Base-by-base conservation (phyloP, 2,329 filamentous ascomycete genomes). In the Chrysosporium keratinophilum region DNA sequence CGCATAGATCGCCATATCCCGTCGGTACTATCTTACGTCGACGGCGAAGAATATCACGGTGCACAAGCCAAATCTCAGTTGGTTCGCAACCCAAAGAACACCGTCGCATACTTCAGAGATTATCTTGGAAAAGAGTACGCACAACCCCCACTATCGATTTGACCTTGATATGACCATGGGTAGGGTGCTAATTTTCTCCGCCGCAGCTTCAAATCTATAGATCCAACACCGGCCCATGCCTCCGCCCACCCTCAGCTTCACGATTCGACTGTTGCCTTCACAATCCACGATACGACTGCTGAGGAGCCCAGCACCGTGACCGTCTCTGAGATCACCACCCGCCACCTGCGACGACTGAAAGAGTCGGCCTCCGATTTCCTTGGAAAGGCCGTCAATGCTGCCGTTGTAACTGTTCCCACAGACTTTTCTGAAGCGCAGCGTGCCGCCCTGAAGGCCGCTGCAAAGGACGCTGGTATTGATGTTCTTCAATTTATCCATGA, bases 31-130 rank as follows among this genome's bases (percentile, higher is more conserved):
- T 96, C 93, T 37, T 98, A 98, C 70, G 85, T 95, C 66, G 85
- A 90, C 53, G 93, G 90, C 61, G 93, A 98, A 68, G 91, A 98
- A 75, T 96, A 95, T 74, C 90, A 94, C 67, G 93, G 93, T 65
- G 84, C 87, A 60, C 91, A 98, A 74, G 93, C 91, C 65, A 98
- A 97, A 80, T 78, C 80, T 60, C 91, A 97, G 75, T 81, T 97
- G 56, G 80, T 97, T 62, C 86, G 93, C 67, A 97, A 98, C 73
- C 79, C 88, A 60, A 81, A 82, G 69, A 97, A 97, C 78, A 96
- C 93, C 19, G 81, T 96, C 67, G 87, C 88, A 68, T 95, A 88
- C 76, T 98, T 97, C 78, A 84, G 89, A 73, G 93, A 98, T 67
- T 96, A 89, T 72, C 74, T 98, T 51, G 93, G 93, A 63, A 87